Conservation (phyloP, 352 stramenopile genomes). For the Elongisporangium anandrum region DNA sequence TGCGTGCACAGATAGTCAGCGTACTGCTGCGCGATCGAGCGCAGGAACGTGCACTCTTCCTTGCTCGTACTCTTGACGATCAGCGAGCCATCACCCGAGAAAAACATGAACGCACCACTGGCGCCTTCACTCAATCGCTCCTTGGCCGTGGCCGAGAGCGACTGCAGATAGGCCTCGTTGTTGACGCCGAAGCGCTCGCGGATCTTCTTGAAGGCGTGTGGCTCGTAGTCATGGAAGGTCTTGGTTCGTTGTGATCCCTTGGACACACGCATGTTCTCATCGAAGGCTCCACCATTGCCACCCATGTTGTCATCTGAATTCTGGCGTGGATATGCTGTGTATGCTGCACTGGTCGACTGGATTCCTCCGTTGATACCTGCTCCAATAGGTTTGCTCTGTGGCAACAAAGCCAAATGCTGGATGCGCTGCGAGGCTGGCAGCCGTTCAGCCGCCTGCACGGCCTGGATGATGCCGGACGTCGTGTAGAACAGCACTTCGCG, state of each 20-base stretch:
- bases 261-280: conserved; percentile 65
- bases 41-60: conserved; percentile 84
- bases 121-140: conserved; percentile 87
- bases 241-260: conserved; percentile 77
- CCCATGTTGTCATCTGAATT: conserved; percentile 32
- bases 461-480: conserved; percentile 86
- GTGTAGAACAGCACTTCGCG: conserved; percentile 90
- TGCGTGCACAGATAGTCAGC: conserved; percentile 83
- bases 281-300: conserved; percentile 36
- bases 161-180: conserved; percentile 80
- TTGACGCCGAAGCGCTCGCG: conserved; percentile 82
- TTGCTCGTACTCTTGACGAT: conserved; percentile 91
- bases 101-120: conserved; percentile 91
- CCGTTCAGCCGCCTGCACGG: conserved; percentile 72
- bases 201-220: conserved; percentile 86
- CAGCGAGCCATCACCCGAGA: conserved; percentile 79
- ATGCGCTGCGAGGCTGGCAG: conserved; percentile 74
- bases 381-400: conserved; percentile 61
- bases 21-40: conserved; percentile 85
- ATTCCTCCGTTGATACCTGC: conserved; percentile 19
- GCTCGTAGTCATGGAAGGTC: conserved; percentile 88
- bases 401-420: conserved; percentile 76
- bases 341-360: conserved; percentile 15
- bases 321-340: conserved; percentile 52
- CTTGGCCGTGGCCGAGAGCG: conserved; percentile 81